These are phyloP conservation scores for Magnolia kwangsiensis DNA, from an alignment of 164 flowering plant genomes.

Conservation along the genomic window DNA sequence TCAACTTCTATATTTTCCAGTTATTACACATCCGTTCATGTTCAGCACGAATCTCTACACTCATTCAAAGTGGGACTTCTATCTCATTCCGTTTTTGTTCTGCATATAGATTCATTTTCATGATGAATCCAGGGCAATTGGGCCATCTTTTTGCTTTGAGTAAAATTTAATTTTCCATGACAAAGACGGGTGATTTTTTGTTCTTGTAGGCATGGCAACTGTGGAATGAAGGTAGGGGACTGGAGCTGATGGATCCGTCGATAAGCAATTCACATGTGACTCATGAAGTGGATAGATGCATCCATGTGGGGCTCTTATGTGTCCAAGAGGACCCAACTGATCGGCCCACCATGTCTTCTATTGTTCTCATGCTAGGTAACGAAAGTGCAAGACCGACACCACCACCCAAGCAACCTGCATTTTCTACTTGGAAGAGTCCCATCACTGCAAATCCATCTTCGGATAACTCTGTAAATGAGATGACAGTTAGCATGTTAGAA, in stretches of 20 bases:
- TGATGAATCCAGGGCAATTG: too few species aligned
- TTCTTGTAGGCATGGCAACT: constrained; percentile 8
- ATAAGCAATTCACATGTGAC: background rate
- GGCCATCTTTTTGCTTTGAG: too few species aligned
- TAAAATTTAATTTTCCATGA: too few species aligned
- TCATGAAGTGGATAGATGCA: constrained; percentile 7
- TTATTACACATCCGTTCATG: background rate
- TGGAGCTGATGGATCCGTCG: constrained; percentile 6
- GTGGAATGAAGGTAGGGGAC: constrained; percentile 6
- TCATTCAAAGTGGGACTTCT: background rate
- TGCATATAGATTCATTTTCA: too few species aligned
- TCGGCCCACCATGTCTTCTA: constrained; percentile 3
- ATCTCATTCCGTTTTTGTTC: too few species aligned
- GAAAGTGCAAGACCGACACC: constrained; percentile 13
- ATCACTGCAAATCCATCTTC: background rate
- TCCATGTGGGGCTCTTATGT: constrained; percentile 9
- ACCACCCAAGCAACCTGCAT: constrained; percentile 8
- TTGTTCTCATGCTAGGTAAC: constrained; percentile 17
- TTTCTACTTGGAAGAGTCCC: background rate
- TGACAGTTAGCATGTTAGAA: background rate
- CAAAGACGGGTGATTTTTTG: background rate
- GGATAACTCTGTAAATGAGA: background rate
- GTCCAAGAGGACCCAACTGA: constrained; percentile 13
- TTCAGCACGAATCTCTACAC: too few species aligned
- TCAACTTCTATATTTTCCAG: background rate